Evolutionary conservation across 805 yeast genomes (phyloP).

Genomic region (Schwanniomyces polymorphus): DNA sequence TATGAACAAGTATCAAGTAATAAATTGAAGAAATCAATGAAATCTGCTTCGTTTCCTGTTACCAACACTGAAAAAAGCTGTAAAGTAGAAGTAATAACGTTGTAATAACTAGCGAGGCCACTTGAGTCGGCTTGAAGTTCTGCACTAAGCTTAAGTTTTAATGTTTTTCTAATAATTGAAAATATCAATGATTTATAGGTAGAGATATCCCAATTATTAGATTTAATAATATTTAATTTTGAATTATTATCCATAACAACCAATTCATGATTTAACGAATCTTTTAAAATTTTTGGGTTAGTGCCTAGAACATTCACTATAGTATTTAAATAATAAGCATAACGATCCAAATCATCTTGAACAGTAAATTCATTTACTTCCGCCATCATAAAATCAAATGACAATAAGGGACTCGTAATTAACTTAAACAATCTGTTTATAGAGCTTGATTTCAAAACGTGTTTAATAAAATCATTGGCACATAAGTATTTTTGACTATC

Average conservation of each 20-base stretch:
- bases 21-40: slow-evolving; percentile 43
- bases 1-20: slow-evolving; percentile 37
- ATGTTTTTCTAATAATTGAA: slow-evolving; percentile 45
- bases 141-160: slow-evolving; percentile 26
- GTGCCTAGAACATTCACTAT: slow-evolving; percentile 52
- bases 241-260: slow-evolving; percentile 52
- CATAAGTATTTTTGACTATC: slow-evolving; percentile 43
- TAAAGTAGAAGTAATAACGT: slow-evolving; percentile 39
- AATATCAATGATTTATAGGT: slow-evolving; percentile 62
- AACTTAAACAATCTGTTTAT: slow-evolving; percentile 62
- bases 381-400: slow-evolving; percentile 33
- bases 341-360: slow-evolving; percentile 61
- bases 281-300: slow-evolving; percentile 42
- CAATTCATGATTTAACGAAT: slow-evolving; percentile 55
- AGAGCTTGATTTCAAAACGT: slow-evolving; percentile 50
- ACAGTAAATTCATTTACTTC: slow-evolving; percentile 23
- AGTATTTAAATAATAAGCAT: slow-evolving; percentile 60
- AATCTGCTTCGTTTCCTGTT: slow-evolving; percentile 59
- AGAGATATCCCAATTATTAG: slow-evolving; percentile 51
- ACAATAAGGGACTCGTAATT: slow-evolving; percentile 52
- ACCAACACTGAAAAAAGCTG: slow-evolving; percentile 43
- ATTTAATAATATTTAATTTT: slow-evolving; percentile 40
- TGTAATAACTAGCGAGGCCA: slow-evolving; percentile 17
- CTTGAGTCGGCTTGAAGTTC: slow-evolving; percentile 18
- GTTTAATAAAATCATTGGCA: slow-evolving; percentile 50